phyloP scores from a whole-genome alignment of 345 rosid genomes.

The Alliaria petiolata region DNA sequence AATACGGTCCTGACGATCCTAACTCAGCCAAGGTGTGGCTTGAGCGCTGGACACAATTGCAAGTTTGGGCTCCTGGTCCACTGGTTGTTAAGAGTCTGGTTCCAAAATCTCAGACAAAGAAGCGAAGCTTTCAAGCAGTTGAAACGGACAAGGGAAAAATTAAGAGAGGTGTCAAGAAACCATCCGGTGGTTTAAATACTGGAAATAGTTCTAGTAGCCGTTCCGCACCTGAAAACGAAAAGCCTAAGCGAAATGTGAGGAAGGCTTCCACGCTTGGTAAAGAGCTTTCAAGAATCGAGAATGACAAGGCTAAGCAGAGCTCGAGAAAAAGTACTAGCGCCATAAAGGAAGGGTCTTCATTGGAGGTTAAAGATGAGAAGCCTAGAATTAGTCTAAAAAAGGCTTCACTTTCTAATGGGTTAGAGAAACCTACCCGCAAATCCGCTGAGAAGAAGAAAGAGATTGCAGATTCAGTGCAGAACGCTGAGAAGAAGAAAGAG shows the following conservation, averaged over 20 bases:
- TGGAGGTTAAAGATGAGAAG: conserved; percentile 45
- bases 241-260: conserved; percentile 44
- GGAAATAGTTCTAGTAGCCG: conserved; percentile 38
- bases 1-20: conserved; percentile 51
- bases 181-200: conserved; percentile 31
- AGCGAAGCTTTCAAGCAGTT: conserved; percentile 31
- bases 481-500: conserved; percentile 34
- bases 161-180: conserved; percentile 48
- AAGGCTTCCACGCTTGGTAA: conserved; percentile 45
- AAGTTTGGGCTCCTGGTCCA: conserved; percentile 50
- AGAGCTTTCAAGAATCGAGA: conserved; percentile 45
- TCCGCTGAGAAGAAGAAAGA: conserved; percentile 41
- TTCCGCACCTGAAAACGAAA: conserved; percentile 38
- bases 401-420: conserved; percentile 35
- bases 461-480: conserved; percentile 1
- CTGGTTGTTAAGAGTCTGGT: conserved; percentile 33
- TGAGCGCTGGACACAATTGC: conserved; percentile 64
- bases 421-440: conserved; percentile 29
- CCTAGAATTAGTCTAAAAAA: conserved; percentile 39
- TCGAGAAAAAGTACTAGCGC: conserved; percentile 43
- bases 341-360: conserved; percentile 39
- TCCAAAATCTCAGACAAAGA: conserved; percentile 37
- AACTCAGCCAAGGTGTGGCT: conserved; percentile 68
- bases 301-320: conserved; percentile 49
- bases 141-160: conserved; percentile 39